Evolutionary conservation across 805 yeast genomes (phyloP).

Genomic region (Saccharomycopsis synnaedendra): DNA sequence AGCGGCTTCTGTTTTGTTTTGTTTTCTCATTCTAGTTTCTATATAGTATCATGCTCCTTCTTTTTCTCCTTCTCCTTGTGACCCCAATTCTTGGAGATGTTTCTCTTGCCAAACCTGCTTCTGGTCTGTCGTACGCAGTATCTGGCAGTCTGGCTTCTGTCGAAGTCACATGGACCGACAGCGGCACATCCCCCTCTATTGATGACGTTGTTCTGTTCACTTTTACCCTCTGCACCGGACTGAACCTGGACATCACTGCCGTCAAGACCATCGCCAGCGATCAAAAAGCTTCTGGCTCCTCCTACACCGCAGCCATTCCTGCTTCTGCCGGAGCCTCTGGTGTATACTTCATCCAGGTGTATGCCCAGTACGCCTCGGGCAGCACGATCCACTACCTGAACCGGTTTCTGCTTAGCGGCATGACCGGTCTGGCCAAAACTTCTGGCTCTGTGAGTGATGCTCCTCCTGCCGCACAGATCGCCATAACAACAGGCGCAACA

Average conservation of each 20-base stretch:
- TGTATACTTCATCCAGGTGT: slow-evolving; percentile 59
- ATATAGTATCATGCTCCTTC: neutral
- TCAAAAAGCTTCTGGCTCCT: slow-evolving; percentile 22
- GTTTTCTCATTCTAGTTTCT: too few species aligned
- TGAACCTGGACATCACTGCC: slow-evolving; percentile 36
- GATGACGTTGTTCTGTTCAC: slow-evolving; percentile 33
- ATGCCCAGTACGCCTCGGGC: slow-evolving; percentile 32
- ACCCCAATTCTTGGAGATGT: slow-evolving; percentile 18
- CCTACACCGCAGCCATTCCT: slow-evolving; percentile 31
- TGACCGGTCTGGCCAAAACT: slow-evolving; percentile 55
- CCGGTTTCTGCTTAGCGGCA: slow-evolving; percentile 53
- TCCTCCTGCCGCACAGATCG: slow-evolving; percentile 31
- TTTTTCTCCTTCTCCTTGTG: neutral
- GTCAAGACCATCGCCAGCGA: slow-evolving; percentile 25
- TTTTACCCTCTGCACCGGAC: slow-evolving; percentile 59
- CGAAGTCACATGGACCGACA: slow-evolving; percentile 42
- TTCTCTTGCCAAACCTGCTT: slow-evolving; percentile 20
- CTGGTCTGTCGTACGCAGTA: slow-evolving; percentile 17
- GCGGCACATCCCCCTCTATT: slow-evolving; percentile 37
- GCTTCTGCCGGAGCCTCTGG: slow-evolving; percentile 49
- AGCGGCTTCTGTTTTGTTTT: too few species aligned
- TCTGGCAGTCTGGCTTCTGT: slow-evolving; percentile 22
- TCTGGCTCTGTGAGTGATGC: slow-evolving; percentile 33
- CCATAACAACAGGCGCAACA: slow-evolving; percentile 22
- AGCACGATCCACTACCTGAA: slow-evolving; percentile 55